phyloP scores from a whole-genome alignment of 768 basidiomycete genomes.

The Trametes coccinea region DNA sequence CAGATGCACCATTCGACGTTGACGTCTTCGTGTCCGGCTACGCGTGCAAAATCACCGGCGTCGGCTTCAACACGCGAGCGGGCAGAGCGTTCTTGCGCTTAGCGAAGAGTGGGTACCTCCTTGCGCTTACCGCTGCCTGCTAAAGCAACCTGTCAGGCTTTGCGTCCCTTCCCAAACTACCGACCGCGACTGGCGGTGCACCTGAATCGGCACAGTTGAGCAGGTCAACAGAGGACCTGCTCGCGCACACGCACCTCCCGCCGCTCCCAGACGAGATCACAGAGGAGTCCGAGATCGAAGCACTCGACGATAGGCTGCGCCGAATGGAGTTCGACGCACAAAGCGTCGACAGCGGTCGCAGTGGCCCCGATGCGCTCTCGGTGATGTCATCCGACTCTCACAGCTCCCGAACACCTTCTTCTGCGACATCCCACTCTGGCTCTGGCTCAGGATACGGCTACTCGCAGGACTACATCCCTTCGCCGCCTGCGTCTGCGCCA shows the following conservation, averaged over 20 bases:
- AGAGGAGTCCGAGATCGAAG: slow-evolving; percentile 57
- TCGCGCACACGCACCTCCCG: slow-evolving; percentile 49
- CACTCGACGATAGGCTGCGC: slow-evolving; percentile 55
- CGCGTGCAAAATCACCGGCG: slow-evolving; percentile 58
- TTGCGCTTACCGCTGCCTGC: background rate
- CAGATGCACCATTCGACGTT: slow-evolving; percentile 61
- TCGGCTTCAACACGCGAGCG: slow-evolving; percentile 65
- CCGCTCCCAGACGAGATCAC: slow-evolving; percentile 60
- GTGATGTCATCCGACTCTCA: slow-evolving; percentile 7
- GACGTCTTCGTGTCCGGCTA: slow-evolving; percentile 79
- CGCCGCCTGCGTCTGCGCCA: slow-evolving; percentile 5
- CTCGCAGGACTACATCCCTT: background rate
- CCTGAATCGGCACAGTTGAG: slow-evolving; percentile 14
- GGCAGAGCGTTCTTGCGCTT: slow-evolving; percentile 75
- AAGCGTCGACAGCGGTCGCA: slow-evolving; percentile 10
- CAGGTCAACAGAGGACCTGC: slow-evolving; percentile 50
- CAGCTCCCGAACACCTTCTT: slow-evolving; percentile 12
- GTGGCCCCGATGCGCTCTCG: slow-evolving; percentile 7
- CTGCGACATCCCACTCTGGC: slow-evolving; percentile 14
- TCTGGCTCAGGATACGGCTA: slow-evolving; percentile 2
- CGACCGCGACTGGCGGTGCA: slow-evolving; percentile 19
- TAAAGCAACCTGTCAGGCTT: slow-evolving; percentile 50
- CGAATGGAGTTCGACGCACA: slow-evolving; percentile 32
- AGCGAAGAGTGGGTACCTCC: slow-evolving; percentile 61
- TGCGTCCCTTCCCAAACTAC: slow-evolving; percentile 65